A percentile compares a stretch with the other conserved stretches of the same genome.
Conservation (phyloP, 2,329 filamentous ascomycete genomes). For the Basipetospora chlamydospora region DNA sequence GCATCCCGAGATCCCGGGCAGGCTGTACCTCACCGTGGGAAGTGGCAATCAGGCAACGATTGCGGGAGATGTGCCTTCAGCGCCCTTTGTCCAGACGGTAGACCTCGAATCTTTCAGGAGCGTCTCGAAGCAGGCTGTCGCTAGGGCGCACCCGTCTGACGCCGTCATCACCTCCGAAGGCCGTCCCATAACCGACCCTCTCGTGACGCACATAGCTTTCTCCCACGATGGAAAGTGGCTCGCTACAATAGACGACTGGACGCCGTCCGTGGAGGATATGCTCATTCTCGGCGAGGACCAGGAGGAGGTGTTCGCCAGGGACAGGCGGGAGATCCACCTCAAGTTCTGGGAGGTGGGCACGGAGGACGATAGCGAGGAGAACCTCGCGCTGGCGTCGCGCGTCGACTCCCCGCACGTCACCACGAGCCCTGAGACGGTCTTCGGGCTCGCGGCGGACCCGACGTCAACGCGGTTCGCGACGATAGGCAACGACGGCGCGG, state of each 20-base stretch:
- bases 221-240: constrained; percentile 78
- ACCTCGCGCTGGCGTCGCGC: constrained; percentile 66
- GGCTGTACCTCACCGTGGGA: constrained; percentile 54
- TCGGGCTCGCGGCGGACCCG: constrained; percentile 61
- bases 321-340: constrained; percentile 59
- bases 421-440: constrained; percentile 40
- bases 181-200: constrained; percentile 59
- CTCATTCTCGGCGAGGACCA: constrained; percentile 24
- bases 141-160: constrained; percentile 75
- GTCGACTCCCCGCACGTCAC: constrained; percentile 70
- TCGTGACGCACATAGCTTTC: constrained; percentile 59
- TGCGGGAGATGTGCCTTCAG: constrained; percentile 33
- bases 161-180: constrained; percentile 61
- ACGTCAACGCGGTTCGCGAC: constrained; percentile 62
- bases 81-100: constrained; percentile 63
- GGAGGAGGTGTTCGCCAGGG: constrained; percentile 28
- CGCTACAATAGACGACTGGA: constrained; percentile 85
- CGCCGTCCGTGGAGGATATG: constrained; percentile 55
- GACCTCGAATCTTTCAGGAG: constrained; percentile 69
- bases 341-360: constrained; percentile 75
- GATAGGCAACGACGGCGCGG: constrained; percentile 62
- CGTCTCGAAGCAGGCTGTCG: constrained; percentile 73
- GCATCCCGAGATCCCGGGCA: constrained; percentile 46
- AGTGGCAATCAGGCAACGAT: constrained; percentile 42
- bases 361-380: constrained; percentile 24